phyloP scores from a whole-genome alignment of 2,329 filamentous ascomycete species.

The Atkinsonella texensis region DNA sequence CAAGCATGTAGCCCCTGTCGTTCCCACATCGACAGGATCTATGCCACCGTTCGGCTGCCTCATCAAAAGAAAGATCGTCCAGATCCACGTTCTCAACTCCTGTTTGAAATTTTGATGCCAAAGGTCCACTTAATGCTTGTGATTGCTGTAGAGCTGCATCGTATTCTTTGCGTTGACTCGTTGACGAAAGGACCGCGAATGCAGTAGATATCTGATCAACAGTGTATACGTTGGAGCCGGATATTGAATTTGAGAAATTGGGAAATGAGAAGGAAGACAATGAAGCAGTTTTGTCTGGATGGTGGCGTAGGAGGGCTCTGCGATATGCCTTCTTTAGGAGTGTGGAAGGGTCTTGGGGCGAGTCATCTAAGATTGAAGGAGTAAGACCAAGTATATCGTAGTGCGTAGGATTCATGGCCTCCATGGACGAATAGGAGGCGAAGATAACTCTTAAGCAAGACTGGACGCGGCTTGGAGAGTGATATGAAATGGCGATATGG shows the following conservation, averaged over 20 bases:
- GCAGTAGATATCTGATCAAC: conserved; percentile 54
- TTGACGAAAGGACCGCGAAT: conserved; percentile 42
- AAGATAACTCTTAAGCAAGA: background rate
- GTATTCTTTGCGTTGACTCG: conserved; percentile 38
- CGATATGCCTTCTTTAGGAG: conserved; percentile 52
- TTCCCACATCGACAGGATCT: conserved; percentile 53
- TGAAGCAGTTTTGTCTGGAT: conserved; percentile 44
- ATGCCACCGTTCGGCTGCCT: conserved; percentile 37
- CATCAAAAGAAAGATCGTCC: conserved; percentile 48
- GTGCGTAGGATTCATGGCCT: conserved; percentile 29
- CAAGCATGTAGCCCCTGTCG: conserved; percentile 44
- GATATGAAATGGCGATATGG: background rate
- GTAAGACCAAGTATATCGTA: conserved; percentile 50
- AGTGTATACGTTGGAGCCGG: conserved; percentile 26
- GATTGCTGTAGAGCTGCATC: conserved; percentile 33
- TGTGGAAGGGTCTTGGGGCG: conserved; percentile 28
- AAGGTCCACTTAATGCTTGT: conserved; percentile 7
- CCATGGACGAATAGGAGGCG: background rate
- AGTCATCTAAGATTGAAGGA: conserved; percentile 30
- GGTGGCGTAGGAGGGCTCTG: conserved; percentile 50
- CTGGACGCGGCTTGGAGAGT: too few species aligned
- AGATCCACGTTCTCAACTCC: conserved; percentile 53
- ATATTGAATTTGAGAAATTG: background rate
- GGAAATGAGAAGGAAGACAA: conserved; percentile 4
- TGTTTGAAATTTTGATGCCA: conserved; percentile 31